These are phyloP conservation scores for Flammula alnicola DNA, from an alignment of 1,284 basidiomycete genomes.

Conservation along the genomic window DNA sequence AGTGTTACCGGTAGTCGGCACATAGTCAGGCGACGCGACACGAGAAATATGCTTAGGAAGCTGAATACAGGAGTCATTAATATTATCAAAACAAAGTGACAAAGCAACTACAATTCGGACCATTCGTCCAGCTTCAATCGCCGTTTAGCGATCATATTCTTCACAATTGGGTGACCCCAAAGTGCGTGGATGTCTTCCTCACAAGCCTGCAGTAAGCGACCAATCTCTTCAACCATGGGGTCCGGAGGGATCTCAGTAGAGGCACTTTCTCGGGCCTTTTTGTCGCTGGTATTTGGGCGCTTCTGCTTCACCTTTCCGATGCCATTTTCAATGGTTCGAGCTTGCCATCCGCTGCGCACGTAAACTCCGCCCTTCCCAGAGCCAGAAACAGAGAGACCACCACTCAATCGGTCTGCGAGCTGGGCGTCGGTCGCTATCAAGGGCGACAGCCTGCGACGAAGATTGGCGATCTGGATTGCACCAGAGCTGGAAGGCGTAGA, in stretches of 20 bases:
- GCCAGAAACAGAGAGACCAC: constrained; percentile 70
- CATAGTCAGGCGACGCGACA: constrained; percentile 66
- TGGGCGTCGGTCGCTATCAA: constrained; percentile 64
- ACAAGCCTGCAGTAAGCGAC: constrained; percentile 56
- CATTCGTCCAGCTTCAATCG: constrained; percentile 81
- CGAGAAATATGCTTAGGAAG: constrained; percentile 76
- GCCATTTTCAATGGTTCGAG: constrained; percentile 59
- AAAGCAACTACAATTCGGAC: constrained; percentile 73
- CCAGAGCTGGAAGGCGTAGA: constrained; percentile 18
- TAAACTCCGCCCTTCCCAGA: constrained; percentile 74
- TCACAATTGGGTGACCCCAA: constrained; percentile 73
- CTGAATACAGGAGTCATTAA: constrained; percentile 41
- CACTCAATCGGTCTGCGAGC: constrained; percentile 72
- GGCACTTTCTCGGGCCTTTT: constrained; percentile 37
- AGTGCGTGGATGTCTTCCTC: constrained; percentile 68
- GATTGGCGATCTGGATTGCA: constrained; percentile 50
- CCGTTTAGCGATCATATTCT: constrained; percentile 65
- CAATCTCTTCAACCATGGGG: constrained; percentile 62
- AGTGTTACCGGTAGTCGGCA: constrained; percentile 68
- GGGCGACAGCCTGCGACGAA: constrained; percentile 62
- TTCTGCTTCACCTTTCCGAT: constrained; percentile 41
- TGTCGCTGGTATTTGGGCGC: constrained; percentile 32
- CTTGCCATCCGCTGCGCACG: constrained; percentile 81
- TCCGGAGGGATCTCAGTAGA: constrained; percentile 47
- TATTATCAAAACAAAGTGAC: constrained; percentile 18